Conservation (phyloP, 2,329 filamentous ascomycete genomes). For the Huntiella omanensis region DNA sequence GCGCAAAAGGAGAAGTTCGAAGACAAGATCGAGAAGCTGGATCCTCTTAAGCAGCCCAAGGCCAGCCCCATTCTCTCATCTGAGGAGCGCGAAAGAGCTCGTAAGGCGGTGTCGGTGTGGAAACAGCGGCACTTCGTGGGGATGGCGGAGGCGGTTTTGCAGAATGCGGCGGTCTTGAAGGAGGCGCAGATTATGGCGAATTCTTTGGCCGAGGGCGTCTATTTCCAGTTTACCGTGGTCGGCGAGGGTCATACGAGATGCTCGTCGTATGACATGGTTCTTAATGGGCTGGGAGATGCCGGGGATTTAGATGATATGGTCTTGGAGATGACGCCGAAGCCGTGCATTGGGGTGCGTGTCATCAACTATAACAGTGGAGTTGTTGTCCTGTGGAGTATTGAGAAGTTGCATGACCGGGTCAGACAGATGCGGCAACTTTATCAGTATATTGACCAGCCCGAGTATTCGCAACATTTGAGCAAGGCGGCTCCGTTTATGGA, state of each 20-base stretch:
- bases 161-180: slow-evolving; percentile 73
- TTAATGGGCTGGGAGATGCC: slow-evolving; percentile 79
- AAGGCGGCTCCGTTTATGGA: slow-evolving; percentile 89
- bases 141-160: slow-evolving; percentile 82
- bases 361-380: slow-evolving; percentile 77
- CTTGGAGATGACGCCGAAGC: slow-evolving; percentile 66
- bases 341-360: slow-evolving; percentile 76
- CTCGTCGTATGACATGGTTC: slow-evolving; percentile 90
- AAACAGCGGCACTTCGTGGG: slow-evolving; percentile 68
- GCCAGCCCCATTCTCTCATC: slow-evolving; percentile 47
- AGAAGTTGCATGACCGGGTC: slow-evolving; percentile 76
- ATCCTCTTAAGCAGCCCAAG: slow-evolving; percentile 41
- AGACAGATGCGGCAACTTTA: slow-evolving; percentile 91
- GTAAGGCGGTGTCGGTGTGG: slow-evolving; percentile 54
- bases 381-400: slow-evolving; percentile 82
- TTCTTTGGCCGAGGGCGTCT: slow-evolving; percentile 77
- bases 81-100: slow-evolving; percentile 52
- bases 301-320: slow-evolving; percentile 62
- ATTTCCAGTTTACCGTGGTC: slow-evolving; percentile 87
- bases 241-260: slow-evolving; percentile 74
- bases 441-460: slow-evolving; percentile 86
- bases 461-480: slow-evolving; percentile 83
- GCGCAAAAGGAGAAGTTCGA: slow-evolving; percentile 73
- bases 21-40: slow-evolving; percentile 60
- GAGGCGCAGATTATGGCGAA: slow-evolving; percentile 98